Base-by-base conservation (phyloP, 2,329 filamentous ascomycete species). In the Pochonia chlamydosporia region DNA sequence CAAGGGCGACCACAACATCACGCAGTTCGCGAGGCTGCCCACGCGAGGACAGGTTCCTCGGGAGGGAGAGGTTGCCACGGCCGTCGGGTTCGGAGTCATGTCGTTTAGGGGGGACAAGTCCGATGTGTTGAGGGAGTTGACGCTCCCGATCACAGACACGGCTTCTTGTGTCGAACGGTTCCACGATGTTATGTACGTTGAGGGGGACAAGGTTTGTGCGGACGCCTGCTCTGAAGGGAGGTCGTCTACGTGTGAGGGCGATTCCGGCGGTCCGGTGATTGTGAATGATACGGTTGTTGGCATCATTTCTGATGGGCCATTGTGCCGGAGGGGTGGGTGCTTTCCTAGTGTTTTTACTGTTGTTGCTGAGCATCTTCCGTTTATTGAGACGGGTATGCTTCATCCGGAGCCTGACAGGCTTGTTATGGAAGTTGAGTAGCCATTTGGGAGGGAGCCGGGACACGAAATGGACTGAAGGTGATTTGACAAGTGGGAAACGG, bases 221-320 rank as follows among this genome's bases (percentile, higher is more conserved):
- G 3, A n/a, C 14, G 33, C 23, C 16, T 33, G 44, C 36, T 1
- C 43, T 14, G n/a, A 14, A 5, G 8, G 16, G 33, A 11, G 7
- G 8, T 18, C 16, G n/a, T n/a, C 13, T 16, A 16, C n/a, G 33
- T 36, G 33, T 16, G n/a, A 18, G 33, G 33, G n/a, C n/a, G 33
- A 20, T 36, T 20, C n/a, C n/a, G 46, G 46, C 36, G 30, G 35
- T 11, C 46, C 46, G 14, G 23, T 44, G 11, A 8, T 48, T n/a
- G 18, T 28, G 10, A 30, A 48, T 13, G 28, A 14, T 20, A 26
- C 36, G 9, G 26, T 48, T n/a, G 42, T 48, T 4, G 46, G 46
- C 8, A 11, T 48, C 33, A 11, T 35, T 4, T 43, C 40, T 6
- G 24, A 40, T 13, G 13, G 18, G 25, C 28, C 24, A 10, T 28